Evolutionary conservation across 1,284 basidiomycete genomes (phyloP), one percentile per base, ranked within the genome.

Genomic region (Sphaerobolus stellatus): DNA sequence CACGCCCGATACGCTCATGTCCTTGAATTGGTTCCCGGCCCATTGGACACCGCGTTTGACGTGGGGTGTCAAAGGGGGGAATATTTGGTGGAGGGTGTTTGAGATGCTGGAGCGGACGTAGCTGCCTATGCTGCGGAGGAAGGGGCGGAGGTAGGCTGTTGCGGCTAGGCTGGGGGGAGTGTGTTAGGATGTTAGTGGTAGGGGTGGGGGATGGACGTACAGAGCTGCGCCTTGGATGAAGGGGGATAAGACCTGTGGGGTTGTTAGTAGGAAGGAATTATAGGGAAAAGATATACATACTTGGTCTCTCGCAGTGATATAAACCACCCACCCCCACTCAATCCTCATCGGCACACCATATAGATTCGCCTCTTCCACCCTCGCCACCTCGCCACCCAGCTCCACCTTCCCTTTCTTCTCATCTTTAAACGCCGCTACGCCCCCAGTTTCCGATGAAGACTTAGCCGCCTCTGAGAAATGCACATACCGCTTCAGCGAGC

Each of bases 161-260:
- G 70, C 41, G 29, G 71, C 52, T n/a, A 70, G 71, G 71, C 72
- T 72, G 55, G 30, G 41, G 40, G 8, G 24, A 55, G 56, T 25
- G 59, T 55, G 14, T 27, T 30, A 50, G 40, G 27, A 41, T 18
- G 30, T 48, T 29, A 29, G 49, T 11, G 5, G 38, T 47, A 11
- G 24, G 30, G 30, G 8, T 7, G 8, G 24, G 50, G 34, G 9
- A 34, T 30, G 18, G 9, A 66, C 76, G 55, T 59, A 87, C 87
- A 86, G 87, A 24, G 86, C 61, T n/a, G 78, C 73, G n/a, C 87
- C 88, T 64, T 89, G 87, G 29, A 84, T 47, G 16, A 90, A 65
- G 2, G 87, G 87, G 59, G 79, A 81, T 57, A 89, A 68, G 41
- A 89, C 70, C 52, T 54, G 30, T 24, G 9, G 29, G 20, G 45